Base-by-base conservation (phyloP, 331 rosid genomes). In the Malus hybrid region DNA sequence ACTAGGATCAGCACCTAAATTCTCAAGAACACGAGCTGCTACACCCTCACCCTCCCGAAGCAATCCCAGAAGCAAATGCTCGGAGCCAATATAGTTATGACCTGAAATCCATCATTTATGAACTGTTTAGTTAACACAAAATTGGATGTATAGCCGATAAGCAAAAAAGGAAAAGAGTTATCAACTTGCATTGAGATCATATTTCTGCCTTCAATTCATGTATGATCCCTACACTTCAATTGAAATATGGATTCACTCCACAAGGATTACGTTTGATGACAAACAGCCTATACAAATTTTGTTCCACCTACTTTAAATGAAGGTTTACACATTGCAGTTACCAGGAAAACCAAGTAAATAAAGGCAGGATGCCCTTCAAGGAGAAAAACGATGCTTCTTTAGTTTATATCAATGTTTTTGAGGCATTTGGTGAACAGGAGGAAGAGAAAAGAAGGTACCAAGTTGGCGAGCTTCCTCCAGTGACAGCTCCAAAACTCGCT, bases 41-140 rank as follows among this genome's bases (percentile, higher is more conserved):
- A 95, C 99, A 36, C 99, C 97, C 78, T 95, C 98, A 19, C 99
- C 98, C 86, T 95, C 99, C 62, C 99, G 92, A 56, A 95, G 99
- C 72, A 95, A 87, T 78, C 99, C 99, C 76, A 95, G 81, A 75
- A 95, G 99, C 90, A 95, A 88, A 86, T 95, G 99, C 81, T 95
- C 99, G 2, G 99, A 90, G 72, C 98, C 99, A 70, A 95, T 95
- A 77, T 92, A 95, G 66, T 95, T 95, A 80, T 95, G 99, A 63
- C 99, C 99, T 95, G 79, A 62, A 72, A 74, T 76, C 44, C 68
- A 79, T 42, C 52, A 60, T 68, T 72, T 42, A 61, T 24, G 55
- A 31, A 20, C 4, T 42, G 67, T 69, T n/a, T 71, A 67, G 48
- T 42, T 63, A 59, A 69, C 69, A 65, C 27, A 76, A 54, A 34